phyloP scores from a whole-genome alignment of 768 basidiomycete species.

The Daedalea quercina region DNA sequence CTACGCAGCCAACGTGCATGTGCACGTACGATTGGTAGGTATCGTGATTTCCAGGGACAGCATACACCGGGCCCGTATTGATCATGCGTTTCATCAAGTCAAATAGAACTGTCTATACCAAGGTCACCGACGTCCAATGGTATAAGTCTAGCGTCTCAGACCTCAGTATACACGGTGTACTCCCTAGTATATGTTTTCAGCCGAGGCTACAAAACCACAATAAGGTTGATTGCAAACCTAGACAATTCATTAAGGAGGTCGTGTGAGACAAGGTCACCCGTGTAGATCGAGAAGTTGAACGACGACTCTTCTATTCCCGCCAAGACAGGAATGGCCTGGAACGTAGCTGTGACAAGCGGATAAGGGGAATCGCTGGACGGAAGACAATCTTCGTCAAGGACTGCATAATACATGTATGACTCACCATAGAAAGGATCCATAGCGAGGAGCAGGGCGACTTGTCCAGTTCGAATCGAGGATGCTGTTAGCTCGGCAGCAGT shows the following conservation, averaged over 20 bases:
- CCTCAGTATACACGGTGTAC: slow-evolving; percentile 59
- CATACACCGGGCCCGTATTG: slow-evolving; percentile 66
- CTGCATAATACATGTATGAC: neutral
- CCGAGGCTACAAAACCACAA: neutral
- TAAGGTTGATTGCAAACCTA: slow-evolving; percentile 30
- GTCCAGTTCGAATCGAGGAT: slow-evolving; percentile 1
- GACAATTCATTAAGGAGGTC: slow-evolving; percentile 40
- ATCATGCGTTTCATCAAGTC: slow-evolving; percentile 59
- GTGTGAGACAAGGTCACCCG: slow-evolving; percentile 70
- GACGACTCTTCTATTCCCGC: slow-evolving; percentile 53
- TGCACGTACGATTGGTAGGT: slow-evolving; percentile 51
- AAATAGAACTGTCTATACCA: slow-evolving; percentile 50
- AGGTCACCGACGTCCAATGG: neutral
- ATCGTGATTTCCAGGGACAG: slow-evolving; percentile 74
- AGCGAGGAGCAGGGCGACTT: slow-evolving; percentile 62
- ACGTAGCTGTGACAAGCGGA: slow-evolving; percentile 36
- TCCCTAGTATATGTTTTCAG: slow-evolving; percentile 29
- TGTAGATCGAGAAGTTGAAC: slow-evolving; percentile 61
- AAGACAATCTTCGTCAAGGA: no score
- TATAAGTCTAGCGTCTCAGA: slow-evolving; percentile 12
- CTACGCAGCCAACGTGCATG: neutral
- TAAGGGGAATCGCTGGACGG: slow-evolving; percentile 51
- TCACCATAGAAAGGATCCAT: slow-evolving; percentile 53
- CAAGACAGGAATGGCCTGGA: slow-evolving; percentile 62
- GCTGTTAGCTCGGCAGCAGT: slow-evolving; percentile 51